phyloP scores from a whole-genome alignment of 257 asterid genomes.

The Ligustrum vulgare region DNA sequence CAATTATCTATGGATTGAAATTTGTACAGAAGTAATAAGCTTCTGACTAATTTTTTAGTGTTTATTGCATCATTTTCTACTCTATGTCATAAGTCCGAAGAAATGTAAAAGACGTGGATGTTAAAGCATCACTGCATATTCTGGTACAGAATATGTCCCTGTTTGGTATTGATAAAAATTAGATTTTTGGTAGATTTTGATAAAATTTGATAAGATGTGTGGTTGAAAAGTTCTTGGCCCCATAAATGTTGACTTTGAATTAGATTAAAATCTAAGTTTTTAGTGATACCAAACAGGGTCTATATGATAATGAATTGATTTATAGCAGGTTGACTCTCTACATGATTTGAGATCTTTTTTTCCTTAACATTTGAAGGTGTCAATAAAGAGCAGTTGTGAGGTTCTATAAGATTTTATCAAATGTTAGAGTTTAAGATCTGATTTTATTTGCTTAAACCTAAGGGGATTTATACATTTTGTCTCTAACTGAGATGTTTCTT shows the following conservation, averaged over 20 bases:
- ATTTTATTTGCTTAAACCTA: neutral
- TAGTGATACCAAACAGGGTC: no score
- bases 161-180: no score
- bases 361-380: neutral
- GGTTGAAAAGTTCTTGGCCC: no score
- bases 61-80: slow-evolving; percentile 1
- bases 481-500: neutral
- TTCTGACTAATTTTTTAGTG: slow-evolving; percentile 7
- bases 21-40: slow-evolving; percentile 14
- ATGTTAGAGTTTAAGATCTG: neutral
- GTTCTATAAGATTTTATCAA: neutral
- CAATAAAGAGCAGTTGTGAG: neutral
- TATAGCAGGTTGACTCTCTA: neutral
- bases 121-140: neutral
- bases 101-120: neutral
- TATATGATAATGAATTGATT: neutral
- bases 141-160: neutral
- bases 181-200: no score
- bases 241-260: no score
- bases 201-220: no score
- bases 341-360: neutral
- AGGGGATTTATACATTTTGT: neutral
- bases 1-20: slow-evolving; percentile 10
- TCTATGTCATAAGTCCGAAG: neutral
- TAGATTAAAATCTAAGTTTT: no score